Base-by-base conservation (phyloP, 2,329 filamentous ascomycete species). In the Leptographium wingfieldii region DNA sequence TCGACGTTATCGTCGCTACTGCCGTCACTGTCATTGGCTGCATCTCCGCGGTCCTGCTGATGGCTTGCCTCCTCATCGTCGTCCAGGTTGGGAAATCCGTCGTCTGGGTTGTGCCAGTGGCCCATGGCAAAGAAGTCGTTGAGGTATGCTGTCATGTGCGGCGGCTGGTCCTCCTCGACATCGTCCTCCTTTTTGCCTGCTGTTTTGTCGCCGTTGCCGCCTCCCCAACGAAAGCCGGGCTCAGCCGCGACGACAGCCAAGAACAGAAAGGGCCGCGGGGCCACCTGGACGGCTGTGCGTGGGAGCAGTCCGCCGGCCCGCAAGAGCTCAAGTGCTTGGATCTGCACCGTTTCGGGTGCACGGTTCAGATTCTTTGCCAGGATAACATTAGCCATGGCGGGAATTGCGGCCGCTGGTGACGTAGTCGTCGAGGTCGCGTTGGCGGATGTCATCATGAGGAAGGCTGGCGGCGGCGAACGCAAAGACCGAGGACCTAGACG, bases 111-210 rank as follows among this genome's bases (percentile, higher is more conserved):
- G 67, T 97, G 91, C 74, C 85, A 89, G 71, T 97, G 92, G 0
- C 89, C 92, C 61, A 97, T 85, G 69, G 91, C 90, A 65, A 97
- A 86, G 64, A 88, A 83, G 61, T 97, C 90, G 67, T 91, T 95
- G 71, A 86, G 69, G 65, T 90, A 80, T 38, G 72, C 73, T 27
- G 76, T 79, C 56, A 86, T 75, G 56, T 74, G 75, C 3, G 77
- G 74, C 52, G 74, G 7, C 62, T n/a, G 63, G 64, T 53, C 19
- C 6, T 43, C 35, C 1, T 51, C 57, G 22, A 31, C 16, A 12
- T 19, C 29, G n/a, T 29, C 16, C 31, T 46, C 22, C 2, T 25
- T 19, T 11, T 38, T 27, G 7, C n/a, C 43, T n/a, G 27, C 33
- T 3, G 12, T 49, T 14, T 31, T 31, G 22, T 5, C 25, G n/a